phyloP scores from a whole-genome alignment of 1,284 basidiomycete genomes.

The Vanrija sp. region DNA sequence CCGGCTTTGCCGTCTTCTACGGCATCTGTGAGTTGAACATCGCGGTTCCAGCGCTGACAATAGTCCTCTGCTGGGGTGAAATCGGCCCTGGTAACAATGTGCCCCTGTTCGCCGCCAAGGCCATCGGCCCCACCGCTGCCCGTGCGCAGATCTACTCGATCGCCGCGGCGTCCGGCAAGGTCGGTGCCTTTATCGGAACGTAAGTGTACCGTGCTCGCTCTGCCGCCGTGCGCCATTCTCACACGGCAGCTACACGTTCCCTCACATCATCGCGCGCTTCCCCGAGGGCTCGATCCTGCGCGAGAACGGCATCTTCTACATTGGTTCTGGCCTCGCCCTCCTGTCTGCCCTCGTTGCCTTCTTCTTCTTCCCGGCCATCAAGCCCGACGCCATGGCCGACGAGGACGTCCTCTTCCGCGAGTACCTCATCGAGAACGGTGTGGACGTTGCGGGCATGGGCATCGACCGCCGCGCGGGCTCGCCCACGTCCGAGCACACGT shows the following conservation, averaged over 20 bases:
- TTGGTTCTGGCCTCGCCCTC: slow-evolving; percentile 62
- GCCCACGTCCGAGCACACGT: not conserved
- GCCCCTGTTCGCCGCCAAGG: slow-evolving; percentile 75
- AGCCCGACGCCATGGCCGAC: slow-evolving; percentile 70
- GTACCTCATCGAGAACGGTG: slow-evolving; percentile 73
- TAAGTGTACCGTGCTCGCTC: not conserved
- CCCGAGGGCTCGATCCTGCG: slow-evolving; percentile 3
- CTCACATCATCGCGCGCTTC: slow-evolving; percentile 52
- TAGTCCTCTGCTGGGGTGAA: slow-evolving; percentile 73
- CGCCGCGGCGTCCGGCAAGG: slow-evolving; percentile 85
- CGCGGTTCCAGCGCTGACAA: too few relatives aligned
- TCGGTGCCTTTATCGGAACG: slow-evolving; percentile 70
- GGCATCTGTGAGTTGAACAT: slow-evolving; percentile 55
- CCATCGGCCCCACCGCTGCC: slow-evolving; percentile 69
- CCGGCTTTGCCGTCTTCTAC: slow-evolving; percentile 81
- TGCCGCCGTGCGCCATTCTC: too few relatives aligned
- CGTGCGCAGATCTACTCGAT: slow-evolving; percentile 81
- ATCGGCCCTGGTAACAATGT: slow-evolving; percentile 71
- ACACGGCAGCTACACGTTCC: slow-evolving; percentile 57
- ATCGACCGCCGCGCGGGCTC: not conserved
- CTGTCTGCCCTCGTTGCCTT: slow-evolving; percentile 72
- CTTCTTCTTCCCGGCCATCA: slow-evolving; percentile 70
- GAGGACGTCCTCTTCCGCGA: slow-evolving; percentile 74
- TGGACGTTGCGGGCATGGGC: slow-evolving; percentile 30
- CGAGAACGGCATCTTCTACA: slow-evolving; percentile 36